Evolutionary conservation across 1,284 basidiomycete species (phyloP).

Genomic region (Takashimella tepidaria): DNA sequence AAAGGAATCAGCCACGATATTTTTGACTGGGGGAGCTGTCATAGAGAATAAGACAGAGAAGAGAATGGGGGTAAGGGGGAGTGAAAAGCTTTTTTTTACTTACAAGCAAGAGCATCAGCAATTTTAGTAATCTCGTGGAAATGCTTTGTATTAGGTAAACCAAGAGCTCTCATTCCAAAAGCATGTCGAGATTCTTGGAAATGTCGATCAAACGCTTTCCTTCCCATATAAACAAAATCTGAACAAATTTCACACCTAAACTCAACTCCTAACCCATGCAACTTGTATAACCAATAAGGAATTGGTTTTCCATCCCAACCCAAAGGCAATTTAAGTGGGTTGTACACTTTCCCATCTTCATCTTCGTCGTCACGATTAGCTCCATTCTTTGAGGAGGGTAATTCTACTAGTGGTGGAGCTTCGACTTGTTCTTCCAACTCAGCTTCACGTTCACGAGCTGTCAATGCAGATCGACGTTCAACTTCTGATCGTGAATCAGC

Average conservation of each 20-base stretch:
- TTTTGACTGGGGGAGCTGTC: no score
- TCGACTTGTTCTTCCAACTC: constrained; percentile 79
- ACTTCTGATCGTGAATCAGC: constrained; percentile 89
- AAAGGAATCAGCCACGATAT: no score
- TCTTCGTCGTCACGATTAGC: constrained; percentile 72
- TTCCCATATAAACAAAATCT: constrained; percentile 89
- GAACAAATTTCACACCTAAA: constrained; percentile 98
- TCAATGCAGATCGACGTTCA: constrained; percentile 91
- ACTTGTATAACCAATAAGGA: constrained; percentile 97
- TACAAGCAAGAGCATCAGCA: constrained; percentile 87
- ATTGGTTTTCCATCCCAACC: constrained; percentile 99
- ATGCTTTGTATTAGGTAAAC: constrained; percentile 96
- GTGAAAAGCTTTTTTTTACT: constrained; percentile 47
- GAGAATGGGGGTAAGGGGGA: no score
- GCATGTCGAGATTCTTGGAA: constrained; percentile 86
- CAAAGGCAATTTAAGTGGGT: constrained; percentile 92
- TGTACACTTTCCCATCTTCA: constrained; percentile 92
- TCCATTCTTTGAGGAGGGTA: background rate
- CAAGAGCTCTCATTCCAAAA: constrained; percentile 96
- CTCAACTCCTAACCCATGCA: constrained; percentile 95
- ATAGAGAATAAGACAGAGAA: no score
- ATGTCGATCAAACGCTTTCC: constrained; percentile 46
- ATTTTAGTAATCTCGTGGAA: constrained; percentile 98
- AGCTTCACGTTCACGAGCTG: constrained; percentile 90
- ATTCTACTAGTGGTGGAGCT: constrained; percentile 49